A percentile compares a stretch with the other conserved stretches of the same genome.
These are phyloP conservation scores for Euryodendron excelsum DNA, from an alignment of 148 eudicot species.

Conservation along the genomic window DNA sequence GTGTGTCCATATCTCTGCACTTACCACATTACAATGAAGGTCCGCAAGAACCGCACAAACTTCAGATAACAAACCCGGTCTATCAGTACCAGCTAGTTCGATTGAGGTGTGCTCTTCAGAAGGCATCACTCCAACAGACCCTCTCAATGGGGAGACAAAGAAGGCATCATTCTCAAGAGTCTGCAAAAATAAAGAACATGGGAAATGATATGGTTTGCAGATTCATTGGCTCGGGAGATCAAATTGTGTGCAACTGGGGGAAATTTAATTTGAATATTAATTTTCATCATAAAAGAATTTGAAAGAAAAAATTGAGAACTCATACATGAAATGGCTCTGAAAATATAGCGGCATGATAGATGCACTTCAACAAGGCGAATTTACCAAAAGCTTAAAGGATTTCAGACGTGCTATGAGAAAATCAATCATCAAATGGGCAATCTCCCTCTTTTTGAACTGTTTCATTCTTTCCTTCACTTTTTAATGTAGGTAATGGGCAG, in stretches of 20 bases:
- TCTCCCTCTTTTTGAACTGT: background rate
- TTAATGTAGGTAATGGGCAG: background rate
- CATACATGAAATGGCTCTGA: background rate
- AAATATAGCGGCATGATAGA: background rate
- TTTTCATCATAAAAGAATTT: background rate
- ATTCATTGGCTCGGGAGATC: background rate
- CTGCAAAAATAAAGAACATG: constrained; percentile 28
- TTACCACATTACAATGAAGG: constrained; percentile 67
- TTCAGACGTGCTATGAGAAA: background rate
- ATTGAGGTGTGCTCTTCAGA: constrained; percentile 73
- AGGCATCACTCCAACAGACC: constrained; percentile 75
- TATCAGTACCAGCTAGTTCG: constrained; percentile 73
- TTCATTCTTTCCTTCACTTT: background rate
- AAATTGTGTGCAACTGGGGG: background rate
- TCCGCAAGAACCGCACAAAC: constrained; percentile 69
- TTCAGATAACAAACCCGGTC: constrained; percentile 81
- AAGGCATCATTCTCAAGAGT: constrained; percentile 60
- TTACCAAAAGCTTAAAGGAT: background rate
- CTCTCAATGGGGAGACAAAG: constrained; percentile 45
- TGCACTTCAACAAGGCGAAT: background rate
- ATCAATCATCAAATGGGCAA: background rate
- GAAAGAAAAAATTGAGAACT: background rate
- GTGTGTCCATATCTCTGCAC: constrained; percentile 93
- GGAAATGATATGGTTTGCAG: background rate
- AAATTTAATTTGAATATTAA: background rate